A percentile compares a stretch with the other conserved stretches of the same genome.
phyloP scores from a whole-genome alignment of 176 grass and related monocot genomes.

The Aegilops speltoides region DNA sequence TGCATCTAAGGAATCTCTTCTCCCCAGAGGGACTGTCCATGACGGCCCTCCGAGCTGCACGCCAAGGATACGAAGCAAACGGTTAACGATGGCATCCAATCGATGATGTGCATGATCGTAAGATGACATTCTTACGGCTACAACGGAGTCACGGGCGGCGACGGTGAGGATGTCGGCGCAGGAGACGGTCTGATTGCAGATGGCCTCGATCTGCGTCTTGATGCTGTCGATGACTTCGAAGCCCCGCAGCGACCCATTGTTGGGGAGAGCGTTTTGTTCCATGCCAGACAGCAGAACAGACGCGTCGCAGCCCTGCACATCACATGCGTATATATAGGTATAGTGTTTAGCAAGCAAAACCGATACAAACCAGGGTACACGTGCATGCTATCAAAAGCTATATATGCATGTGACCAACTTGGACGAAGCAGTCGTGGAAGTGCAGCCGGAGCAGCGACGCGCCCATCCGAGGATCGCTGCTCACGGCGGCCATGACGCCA shows the following conservation, averaged over 20 bases:
- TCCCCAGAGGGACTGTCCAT: constrained; percentile 42
- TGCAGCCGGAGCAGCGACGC: constrained; percentile 77
- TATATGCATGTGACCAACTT: background rate
- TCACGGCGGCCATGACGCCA: constrained; percentile 47
- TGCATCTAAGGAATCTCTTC: constrained; percentile 45
- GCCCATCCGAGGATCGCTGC: constrained; percentile 49
- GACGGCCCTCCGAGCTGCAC: constrained; percentile 32
- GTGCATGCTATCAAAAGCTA: too few relatives aligned
- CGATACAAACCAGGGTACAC: too few relatives aligned
- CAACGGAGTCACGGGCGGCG: constrained; percentile 65
- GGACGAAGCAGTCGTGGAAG: constrained; percentile 94
- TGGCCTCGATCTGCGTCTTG: constrained; percentile 59
- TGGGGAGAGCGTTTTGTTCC: constrained; percentile 21
- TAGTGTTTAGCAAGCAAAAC: too few relatives aligned
- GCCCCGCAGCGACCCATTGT: background rate
- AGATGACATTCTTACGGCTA: constrained; percentile 32
- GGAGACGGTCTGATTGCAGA: constrained; percentile 55
- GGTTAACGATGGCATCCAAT: background rate
- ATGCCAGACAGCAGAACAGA: constrained; percentile 48
- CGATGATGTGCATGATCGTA: too few relatives aligned
- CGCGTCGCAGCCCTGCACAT: constrained; percentile 64
- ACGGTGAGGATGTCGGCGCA: constrained; percentile 87
- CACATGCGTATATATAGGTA: too few relatives aligned
- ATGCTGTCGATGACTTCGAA: constrained; percentile 45
- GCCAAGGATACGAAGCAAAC: background rate